Percentiles rank a stretch among this genome's conserved stretches.
These are phyloP conservation scores for Cryptosporidium xiaoi DNA, from an alignment of 169 alveolate species.

Conservation along the genomic window DNA sequence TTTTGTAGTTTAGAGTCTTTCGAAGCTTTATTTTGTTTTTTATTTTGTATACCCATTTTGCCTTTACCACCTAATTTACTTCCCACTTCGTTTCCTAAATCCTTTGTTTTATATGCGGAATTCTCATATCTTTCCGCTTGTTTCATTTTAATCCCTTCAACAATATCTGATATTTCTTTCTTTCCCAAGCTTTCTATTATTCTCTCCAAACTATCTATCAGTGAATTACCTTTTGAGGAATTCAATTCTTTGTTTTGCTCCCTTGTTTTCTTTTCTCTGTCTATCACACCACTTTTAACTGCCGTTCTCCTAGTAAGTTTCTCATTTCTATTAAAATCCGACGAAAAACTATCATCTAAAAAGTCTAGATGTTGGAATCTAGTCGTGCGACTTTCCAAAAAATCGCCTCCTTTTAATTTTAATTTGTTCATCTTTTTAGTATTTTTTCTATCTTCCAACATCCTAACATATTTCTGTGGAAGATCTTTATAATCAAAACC, in stretches of 20 bases:
- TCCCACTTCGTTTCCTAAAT: background rate
- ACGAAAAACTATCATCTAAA: too few relatives aligned
- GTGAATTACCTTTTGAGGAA: background rate
- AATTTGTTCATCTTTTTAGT: background rate
- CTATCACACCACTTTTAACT: background rate
- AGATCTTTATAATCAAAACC: constrained; percentile 10
- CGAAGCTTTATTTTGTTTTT: background rate
- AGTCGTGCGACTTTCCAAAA: too few relatives aligned
- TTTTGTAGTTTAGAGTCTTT: background rate
- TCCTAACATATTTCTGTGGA: constrained; percentile 1
- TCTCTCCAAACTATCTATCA: background rate
- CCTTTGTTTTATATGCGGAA: background rate
- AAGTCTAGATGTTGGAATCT: too few relatives aligned
- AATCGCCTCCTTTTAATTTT: background rate
- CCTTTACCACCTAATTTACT: background rate
- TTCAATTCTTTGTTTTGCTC: background rate
- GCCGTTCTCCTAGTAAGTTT: too few relatives aligned
- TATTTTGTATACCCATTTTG: background rate
- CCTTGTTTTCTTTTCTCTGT: background rate
- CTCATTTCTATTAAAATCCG: too few relatives aligned
- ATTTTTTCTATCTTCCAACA: constrained; percentile 18
- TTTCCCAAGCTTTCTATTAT: background rate
- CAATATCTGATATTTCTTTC: too few relatives aligned
- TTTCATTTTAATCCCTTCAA: too few relatives aligned
- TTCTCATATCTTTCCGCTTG: background rate